Evolutionary conservation across 805 yeast species (phyloP).

Genomic region (Wickerhamiella lipophila): DNA sequence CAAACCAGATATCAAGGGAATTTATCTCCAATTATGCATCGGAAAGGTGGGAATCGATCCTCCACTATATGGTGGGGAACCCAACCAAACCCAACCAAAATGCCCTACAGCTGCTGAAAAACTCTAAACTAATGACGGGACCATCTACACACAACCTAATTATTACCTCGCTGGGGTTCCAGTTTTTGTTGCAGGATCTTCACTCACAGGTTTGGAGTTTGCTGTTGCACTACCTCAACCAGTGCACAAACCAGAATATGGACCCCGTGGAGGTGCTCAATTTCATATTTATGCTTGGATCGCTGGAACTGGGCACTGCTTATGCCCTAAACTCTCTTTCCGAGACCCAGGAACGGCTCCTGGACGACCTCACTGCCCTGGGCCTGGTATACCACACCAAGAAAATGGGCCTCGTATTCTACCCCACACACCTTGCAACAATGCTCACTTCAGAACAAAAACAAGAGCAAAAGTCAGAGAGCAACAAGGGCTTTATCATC

Average conservation of each 20-base stretch:
- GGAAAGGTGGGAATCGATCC: conserved; percentile 83
- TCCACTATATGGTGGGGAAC: conserved; percentile 89
- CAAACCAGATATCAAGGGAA: conserved; percentile 37
- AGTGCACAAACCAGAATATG: conserved; percentile 76
- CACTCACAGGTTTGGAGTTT: conserved; percentile 93
- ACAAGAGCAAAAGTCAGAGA: conserved; percentile 20
- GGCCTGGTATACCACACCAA: conserved; percentile 67
- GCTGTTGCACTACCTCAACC: conserved; percentile 69
- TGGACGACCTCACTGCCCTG: conserved; percentile 80
- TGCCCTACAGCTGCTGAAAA: conserved; percentile 60
- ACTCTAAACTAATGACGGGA: conserved; percentile 78
- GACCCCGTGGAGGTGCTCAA: conserved; percentile 92
- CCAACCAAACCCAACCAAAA: conserved; percentile 62
- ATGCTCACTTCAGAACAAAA: conserved; percentile 70
- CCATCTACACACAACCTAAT: conserved; percentile 30
- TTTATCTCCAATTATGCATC: conserved; percentile 72
- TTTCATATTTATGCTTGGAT: conserved; percentile 86
- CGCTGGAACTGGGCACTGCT: conserved; percentile 79
- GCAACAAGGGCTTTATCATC: conserved; percentile 52
- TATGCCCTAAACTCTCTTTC: conserved; percentile 60
- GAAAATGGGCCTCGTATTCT: conserved; percentile 50
- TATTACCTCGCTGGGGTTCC: conserved; percentile 88
- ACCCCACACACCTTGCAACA: conserved; percentile 84
- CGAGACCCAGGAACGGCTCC: conserved; percentile 71
- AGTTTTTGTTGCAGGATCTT: conserved; percentile 81